Base-by-base conservation (phyloP, 805 yeast genomes). In the Suhomyces faveliae region DNA sequence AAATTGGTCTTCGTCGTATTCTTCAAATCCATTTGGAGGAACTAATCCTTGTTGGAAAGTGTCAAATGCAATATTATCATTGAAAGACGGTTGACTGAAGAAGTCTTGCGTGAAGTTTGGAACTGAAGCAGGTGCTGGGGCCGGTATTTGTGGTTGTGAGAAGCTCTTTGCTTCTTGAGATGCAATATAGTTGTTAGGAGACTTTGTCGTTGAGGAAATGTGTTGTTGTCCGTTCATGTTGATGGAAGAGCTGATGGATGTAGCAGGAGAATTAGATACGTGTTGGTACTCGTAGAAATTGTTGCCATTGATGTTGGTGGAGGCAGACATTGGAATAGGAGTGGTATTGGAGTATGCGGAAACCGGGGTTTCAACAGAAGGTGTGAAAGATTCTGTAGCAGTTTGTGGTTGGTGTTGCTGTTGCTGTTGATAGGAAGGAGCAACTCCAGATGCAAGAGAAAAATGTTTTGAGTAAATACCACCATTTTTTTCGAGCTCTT, bases 1-100 rank as follows among this genome's bases (percentile, higher is more conserved):
- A 51, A 55, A 72, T 29, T 71, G 76, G 48, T 72, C 77, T 50
- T 72, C 77, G 51, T 69, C 71, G 51, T 71, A 75, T 12, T 60
- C 67, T 20, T 47, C 47, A n/a, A 37, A 25, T 4, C 41, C 24
- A 21, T 11, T 17, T 19, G 25, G 15, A 10, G 42, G 41, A n/a
- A 33, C 33, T n/a, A 13, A 33, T 12, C 44, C 44, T 20, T 24
- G 11, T 5, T 24, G 44, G 17, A 27, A 42, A 15, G 2, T 19
- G 25, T 19, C 23, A 21, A 15, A 37, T 37, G 10, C 23, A 5
- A 17, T n/a, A 19, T 37, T 20, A 4, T 19, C 17, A 1, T 37
- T 25, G 22, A 20, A 20, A n/a, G 40, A 21, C 11, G 40, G 15
- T 7, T 40, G 43, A 15, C 29, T 25, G 38, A 19, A 42, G n/a